Evolutionary conservation across 768 basidiomycete genomes (phyloP), one percentile per base, ranked within the genome.

Genomic region (Lactarius indigo): DNA sequence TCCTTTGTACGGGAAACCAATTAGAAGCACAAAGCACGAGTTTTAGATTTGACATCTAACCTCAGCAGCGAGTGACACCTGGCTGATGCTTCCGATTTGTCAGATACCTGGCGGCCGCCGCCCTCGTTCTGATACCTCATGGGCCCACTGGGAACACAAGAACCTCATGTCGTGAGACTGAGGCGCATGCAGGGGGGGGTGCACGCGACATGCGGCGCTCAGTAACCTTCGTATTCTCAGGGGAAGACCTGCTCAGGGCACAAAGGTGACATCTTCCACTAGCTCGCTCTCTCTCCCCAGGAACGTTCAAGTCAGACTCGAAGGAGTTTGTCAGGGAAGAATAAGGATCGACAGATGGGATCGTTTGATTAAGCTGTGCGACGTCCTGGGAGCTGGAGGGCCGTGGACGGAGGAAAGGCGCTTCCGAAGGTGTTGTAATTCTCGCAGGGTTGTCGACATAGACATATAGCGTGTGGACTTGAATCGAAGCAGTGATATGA

Each of bases 391-490:
- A 57, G 20, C 18, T 18, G 31, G 23, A n/a, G 41, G 3, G 15
- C 42, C 35, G 35, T 41, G 35, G 55, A 33, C 56, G 65, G 65
- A 61, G 59, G 41, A 65, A 60, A 18, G 39, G 50, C 17, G 58
- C 50, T 54, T n/a, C 39, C n/a, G 28, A 42, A 55, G 9, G 33
- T 39, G 37, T 47, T 18, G 31, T 28, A 6, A 56, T 50, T 66
- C 58, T 61, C 54, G 42, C 59, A 37, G 56, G 31, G 28, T 26
- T 44, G 26, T 50, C 42, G 65, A 35, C 31, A 26, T 44, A n/a
- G 20, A 44, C 20, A 44, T 8, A 17, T 23, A 13, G 37, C 31
- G 50, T 41, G 33, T 30, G 42, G 13, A 28, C 12, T 59, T 41
- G 47, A 44, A 66, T 61, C 37, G 59, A 44, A n/a, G 1, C 33